Base-by-base conservation (phyloP, 2,329 filamentous ascomycete species). In the Exophiala aquamarina region DNA sequence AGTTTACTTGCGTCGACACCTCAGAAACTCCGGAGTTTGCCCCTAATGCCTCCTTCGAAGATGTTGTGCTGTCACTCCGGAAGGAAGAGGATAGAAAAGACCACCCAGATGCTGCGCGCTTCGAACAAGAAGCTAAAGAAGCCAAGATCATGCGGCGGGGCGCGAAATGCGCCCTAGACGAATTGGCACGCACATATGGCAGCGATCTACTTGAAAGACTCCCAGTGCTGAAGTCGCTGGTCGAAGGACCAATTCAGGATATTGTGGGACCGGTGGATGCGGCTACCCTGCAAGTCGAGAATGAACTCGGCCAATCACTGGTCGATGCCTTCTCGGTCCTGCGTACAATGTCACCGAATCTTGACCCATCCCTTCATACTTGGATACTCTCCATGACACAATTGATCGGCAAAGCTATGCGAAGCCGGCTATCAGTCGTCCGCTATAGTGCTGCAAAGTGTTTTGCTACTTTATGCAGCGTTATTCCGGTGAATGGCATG, bases 371-470 rank as follows among this genome's bases (percentile, higher is more conserved):
- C 7, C 76, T 98, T 1, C 81, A 93, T 64, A 72, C 81, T 2
- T 95, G 94, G 69, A 79, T 97, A 34, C 83, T 94, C 66, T 77
- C 85, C 41, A 79, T 96, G 59, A 80, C 96, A 66, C 90, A 92
- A 6, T 76, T 92, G 29, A 83, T 98, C 43, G 88, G 90, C 58
- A 92, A 86, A 66, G 92, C 89, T 3, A 75, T 98, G 34, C 89
- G 92, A 59, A 95, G 89, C 15, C 82, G 86, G 59, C 77, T 97
- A 11, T 94, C 93, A 2, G 89, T 98, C 2, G 89, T 98, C 64
- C 82, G 93, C 31, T 98, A 98, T 68, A 93, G 92, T 70, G 93
- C 93, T 18, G 93, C 93, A 1, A 98, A 98, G 67, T 97, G 93
- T 64, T 83, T 98, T 65, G 94, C 93, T 7, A 98, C 93, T 1